Evolutionary conservation across 2,329 filamentous ascomycete species (phyloP), one percentile per base, ranked within the genome.

Genomic region (Thyridium curvatum): DNA sequence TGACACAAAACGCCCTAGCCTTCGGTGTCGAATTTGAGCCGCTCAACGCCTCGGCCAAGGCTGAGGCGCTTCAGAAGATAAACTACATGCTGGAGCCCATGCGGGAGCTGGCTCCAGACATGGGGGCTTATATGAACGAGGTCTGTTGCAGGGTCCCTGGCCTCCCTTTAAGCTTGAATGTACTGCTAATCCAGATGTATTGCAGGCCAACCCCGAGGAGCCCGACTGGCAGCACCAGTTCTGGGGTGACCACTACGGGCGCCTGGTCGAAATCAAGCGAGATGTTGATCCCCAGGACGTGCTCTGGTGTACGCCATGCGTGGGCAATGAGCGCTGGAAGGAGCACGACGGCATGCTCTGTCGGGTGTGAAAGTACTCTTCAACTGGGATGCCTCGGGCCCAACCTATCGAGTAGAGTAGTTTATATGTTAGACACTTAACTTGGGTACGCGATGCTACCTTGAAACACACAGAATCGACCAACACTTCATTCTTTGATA

Each of bases 51-150:
- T 37, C 44, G 12, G 43, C 45, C n/a, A 40, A 34, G 28, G 33
- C 31, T 4, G 38, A 35, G 4, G 46, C 46, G 7, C 36, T 45
- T 9, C 30, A 17, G 13, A 17, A 40, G 16, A 37, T 40, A 3
- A 37, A 40, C n/a, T 36, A 31, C 16, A 39, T 38, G 32, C 34
- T 45, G 4, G 40, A 40, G 2, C 42, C 40, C 5, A 45, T 65
- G 17, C 46, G 44, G 14, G 49, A 55, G 8, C 44, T 64, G 6
- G 43, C 50, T 1, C 56, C 53, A 1, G 46, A 46, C 12, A 49
- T 44, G 18, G 44, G 37, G 3, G 41, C 44, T 6, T 46, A 46
- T 38, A 39, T 44, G 34, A 46, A 46, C 14, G 44, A 46, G 40
- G 38, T 39, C 10, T 26, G 21, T 26, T 10, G 6, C 21, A 26